Conservation (phyloP, 2,329 filamentous ascomycete species). For the Epichloe scottii region DNA sequence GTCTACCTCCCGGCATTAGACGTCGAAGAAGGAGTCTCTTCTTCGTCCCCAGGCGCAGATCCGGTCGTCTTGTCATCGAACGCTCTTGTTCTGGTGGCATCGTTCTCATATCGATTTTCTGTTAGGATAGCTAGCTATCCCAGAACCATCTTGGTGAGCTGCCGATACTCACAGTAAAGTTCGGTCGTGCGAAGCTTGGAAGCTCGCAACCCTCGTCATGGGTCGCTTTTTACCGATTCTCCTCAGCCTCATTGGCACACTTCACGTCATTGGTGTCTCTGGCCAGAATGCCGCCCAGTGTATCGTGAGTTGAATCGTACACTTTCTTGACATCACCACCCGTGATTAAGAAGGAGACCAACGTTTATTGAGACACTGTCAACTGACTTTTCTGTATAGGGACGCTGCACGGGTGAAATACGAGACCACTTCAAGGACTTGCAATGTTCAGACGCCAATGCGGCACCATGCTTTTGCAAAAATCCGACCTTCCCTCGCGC, state of each 20-base stretch:
- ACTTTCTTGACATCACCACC: not conserved
- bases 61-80: not conserved
- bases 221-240: conserved; percentile 6
- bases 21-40: not conserved
- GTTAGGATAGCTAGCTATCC: not conserved
- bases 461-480: conserved; percentile 28
- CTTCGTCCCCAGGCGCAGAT: not conserved
- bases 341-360: too few species aligned
- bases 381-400: conserved; percentile 6
- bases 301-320: conserved; percentile 17
- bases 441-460: conserved; percentile 16
- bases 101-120: not conserved
- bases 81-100: not conserved
- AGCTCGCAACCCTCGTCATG: not conserved
- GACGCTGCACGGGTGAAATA: conserved; percentile 10
- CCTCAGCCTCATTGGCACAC: conserved; percentile 17
- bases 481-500: conserved; percentile 21
- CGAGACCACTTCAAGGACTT: conserved; percentile 12
- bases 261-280: conserved; percentile 15
- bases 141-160: not conserved
- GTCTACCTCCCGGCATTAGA: not conserved
- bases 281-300: conserved; percentile 15
- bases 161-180: not conserved
- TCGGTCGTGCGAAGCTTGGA: not conserved
- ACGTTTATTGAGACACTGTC: not conserved